A percentile compares a stretch with the other conserved stretches of the same genome.
Conservation (phyloP, 2,329 filamentous ascomycete species). For the Colletotrichum sp. region DNA sequence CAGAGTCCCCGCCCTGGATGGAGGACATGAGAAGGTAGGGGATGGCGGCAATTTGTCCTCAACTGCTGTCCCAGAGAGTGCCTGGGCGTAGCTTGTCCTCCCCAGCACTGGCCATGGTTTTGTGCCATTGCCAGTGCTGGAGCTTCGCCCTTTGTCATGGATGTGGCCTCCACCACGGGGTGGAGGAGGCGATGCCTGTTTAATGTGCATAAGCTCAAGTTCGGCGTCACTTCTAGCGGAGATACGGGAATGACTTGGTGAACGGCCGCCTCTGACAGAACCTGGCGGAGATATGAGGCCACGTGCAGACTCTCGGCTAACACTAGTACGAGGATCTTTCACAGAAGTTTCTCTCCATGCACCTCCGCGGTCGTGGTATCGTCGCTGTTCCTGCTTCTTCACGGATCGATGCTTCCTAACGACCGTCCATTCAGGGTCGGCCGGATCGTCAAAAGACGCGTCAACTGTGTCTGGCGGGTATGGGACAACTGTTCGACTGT, state of each 20-base stretch:
- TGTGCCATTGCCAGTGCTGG: constrained; percentile 21
- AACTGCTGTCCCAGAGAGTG: constrained; percentile 21
- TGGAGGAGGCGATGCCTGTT: constrained; percentile 37
- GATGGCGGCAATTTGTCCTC: constrained; percentile 15
- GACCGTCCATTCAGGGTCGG: constrained; percentile 29
- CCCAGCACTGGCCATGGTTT: constrained; percentile 35
- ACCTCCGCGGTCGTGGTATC: constrained; percentile 49
- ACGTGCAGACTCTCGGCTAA: constrained; percentile 43
- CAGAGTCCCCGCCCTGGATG: constrained; percentile 10
- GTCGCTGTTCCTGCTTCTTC: constrained; percentile 38
- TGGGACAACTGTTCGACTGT: constrained; percentile 33
- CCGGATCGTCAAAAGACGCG: not conserved
- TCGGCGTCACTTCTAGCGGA: constrained; percentile 45
- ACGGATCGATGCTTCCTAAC: constrained; percentile 45
- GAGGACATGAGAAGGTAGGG: constrained; percentile 25
- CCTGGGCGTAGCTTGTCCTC: constrained; percentile 36
- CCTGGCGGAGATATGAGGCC: constrained; percentile 35
- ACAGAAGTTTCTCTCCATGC: constrained; percentile 46
- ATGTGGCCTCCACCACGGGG: constrained; percentile 30
- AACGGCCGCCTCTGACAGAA: constrained; percentile 16
- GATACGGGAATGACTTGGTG: constrained; percentile 30
- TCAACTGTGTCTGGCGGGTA: constrained; percentile 1
- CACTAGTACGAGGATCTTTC: constrained; percentile 44
- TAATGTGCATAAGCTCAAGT: constrained; percentile 46
- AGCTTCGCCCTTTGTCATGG: constrained; percentile 27